A percentile compares a stretch with the other conserved stretches of the same genome.
phyloP scores from a whole-genome alignment of 805 yeast species.

The Pichia scutulata region DNA sequence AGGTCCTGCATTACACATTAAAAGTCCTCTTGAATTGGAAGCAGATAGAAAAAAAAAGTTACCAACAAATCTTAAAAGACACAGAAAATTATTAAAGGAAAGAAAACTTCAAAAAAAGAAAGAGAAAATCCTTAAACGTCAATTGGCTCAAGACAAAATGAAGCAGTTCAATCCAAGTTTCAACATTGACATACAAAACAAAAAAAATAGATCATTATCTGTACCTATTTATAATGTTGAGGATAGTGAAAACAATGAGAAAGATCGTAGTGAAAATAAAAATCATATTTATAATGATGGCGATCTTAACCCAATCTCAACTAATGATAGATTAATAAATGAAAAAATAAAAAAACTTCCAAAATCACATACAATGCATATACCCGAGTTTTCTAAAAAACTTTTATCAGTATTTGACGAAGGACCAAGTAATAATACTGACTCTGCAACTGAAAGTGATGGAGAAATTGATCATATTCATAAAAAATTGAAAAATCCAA shows the following conservation, averaged over 20 bases:
- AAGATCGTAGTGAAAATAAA: neutral
- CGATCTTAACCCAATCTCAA: neutral
- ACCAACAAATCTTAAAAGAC: conserved; percentile 20
- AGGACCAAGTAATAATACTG: neutral
- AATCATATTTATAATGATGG: neutral
- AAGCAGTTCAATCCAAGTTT: neutral
- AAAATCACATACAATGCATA: conserved; percentile 6
- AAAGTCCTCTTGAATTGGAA: conserved; percentile 70
- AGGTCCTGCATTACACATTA: conserved; percentile 72
- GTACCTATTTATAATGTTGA: neutral
- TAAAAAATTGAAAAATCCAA: neutral
- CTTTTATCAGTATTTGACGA: neutral
- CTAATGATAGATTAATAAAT: neutral
- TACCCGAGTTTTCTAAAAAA: conserved; percentile 4
- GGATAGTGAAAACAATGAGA: neutral
- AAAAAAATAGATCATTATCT: neutral
- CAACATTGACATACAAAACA: neutral
- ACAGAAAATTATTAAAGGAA: conserved; percentile 18
- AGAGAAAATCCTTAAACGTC: neutral
- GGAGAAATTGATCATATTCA: neutral
- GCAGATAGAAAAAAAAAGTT: conserved; percentile 2
- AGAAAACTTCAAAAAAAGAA: conserved; percentile 3
- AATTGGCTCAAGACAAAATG: neutral
- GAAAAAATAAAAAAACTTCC: neutral
- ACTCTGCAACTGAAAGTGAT: neutral